phyloP scores from a whole-genome alignment of 306 rosid genomes.

The Leucaena leucocephala region DNA sequence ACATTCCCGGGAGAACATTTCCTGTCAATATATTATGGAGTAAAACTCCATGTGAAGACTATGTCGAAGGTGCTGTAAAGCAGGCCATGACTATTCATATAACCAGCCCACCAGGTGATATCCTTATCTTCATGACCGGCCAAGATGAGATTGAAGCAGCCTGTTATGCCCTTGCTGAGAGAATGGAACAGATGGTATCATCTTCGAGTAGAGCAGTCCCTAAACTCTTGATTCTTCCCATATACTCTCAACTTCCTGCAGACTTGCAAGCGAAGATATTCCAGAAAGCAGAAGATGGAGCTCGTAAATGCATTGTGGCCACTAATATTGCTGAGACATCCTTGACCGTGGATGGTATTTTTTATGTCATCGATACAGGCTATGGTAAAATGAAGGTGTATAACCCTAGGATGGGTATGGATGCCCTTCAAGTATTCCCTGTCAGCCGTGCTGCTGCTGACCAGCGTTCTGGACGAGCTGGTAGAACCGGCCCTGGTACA shows the following conservation, averaged over 20 bases:
- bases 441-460: slow-evolving; percentile 98
- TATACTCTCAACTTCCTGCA: slow-evolving; percentile 98
- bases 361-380: slow-evolving; percentile 92
- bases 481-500: slow-evolving; percentile 99
- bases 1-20: slow-evolving; percentile 98
- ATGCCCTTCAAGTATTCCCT: slow-evolving; percentile 97
- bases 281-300: slow-evolving; percentile 95
- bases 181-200: slow-evolving; percentile 83
- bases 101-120: slow-evolving; percentile 93
- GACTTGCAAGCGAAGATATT: slow-evolving; percentile 97
- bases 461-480: slow-evolving; percentile 98
- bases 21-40: slow-evolving; percentile 85
- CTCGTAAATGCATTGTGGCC: slow-evolving; percentile 95
- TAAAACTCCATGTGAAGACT: slow-evolving; percentile 95
- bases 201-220: slow-evolving; percentile 77
- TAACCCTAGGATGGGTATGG: slow-evolving; percentile 99
- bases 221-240: slow-evolving; percentile 90
- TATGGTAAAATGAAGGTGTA: slow-evolving; percentile 98
- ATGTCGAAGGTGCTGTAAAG: slow-evolving; percentile 96
- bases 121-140: slow-evolving; percentile 98
- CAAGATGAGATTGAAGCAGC: slow-evolving; percentile 99
- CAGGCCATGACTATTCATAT: slow-evolving; percentile 99
- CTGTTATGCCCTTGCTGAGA: slow-evolving; percentile 89
- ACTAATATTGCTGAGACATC: slow-evolving; percentile 99
- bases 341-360: slow-evolving; percentile 94